Evolutionary conservation across 305 asterid species (phyloP).

Genomic region (Solanum hybrid): DNA sequence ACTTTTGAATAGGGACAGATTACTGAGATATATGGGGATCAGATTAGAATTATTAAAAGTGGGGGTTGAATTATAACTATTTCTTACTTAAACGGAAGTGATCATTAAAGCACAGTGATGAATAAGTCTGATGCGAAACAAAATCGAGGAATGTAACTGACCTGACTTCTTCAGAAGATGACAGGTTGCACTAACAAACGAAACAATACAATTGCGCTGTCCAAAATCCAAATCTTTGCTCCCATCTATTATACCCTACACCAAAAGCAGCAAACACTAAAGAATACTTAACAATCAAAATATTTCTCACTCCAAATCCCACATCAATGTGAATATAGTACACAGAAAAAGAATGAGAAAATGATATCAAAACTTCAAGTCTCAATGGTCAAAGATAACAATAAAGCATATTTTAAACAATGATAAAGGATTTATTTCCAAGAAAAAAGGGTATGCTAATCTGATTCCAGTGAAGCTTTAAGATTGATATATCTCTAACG

Average conservation of each 20-base stretch:
- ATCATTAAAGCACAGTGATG: not conserved
- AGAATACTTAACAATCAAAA: not conserved
- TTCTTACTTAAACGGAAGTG: not conserved
- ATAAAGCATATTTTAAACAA: not conserved
- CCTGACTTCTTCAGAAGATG: slow-evolving; percentile 63
- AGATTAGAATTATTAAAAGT: not conserved
- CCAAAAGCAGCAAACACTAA: not conserved
- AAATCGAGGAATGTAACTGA: slow-evolving; percentile 16
- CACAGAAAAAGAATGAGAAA: not conserved
- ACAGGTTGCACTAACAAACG: slow-evolving; percentile 61
- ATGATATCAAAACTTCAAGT: not conserved
- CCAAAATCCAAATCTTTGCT: slow-evolving; percentile 28
- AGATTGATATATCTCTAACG: not conserved
- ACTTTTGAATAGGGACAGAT: not conserved
- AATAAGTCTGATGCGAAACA: not conserved
- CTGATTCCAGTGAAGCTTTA: not conserved
- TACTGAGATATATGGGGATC: not conserved
- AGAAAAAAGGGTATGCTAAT: not conserved
- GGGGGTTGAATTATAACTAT: not conserved
- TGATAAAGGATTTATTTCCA: not conserved
- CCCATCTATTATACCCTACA: slow-evolving; percentile 35
- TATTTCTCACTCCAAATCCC: not conserved
- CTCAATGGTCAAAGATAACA: not conserved
- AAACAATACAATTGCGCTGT: slow-evolving; percentile 29
- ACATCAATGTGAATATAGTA: not conserved